Evolutionary conservation across 2,329 filamentous ascomycete species (phyloP).

Genomic region (Simplicillium aogashimaense): DNA sequence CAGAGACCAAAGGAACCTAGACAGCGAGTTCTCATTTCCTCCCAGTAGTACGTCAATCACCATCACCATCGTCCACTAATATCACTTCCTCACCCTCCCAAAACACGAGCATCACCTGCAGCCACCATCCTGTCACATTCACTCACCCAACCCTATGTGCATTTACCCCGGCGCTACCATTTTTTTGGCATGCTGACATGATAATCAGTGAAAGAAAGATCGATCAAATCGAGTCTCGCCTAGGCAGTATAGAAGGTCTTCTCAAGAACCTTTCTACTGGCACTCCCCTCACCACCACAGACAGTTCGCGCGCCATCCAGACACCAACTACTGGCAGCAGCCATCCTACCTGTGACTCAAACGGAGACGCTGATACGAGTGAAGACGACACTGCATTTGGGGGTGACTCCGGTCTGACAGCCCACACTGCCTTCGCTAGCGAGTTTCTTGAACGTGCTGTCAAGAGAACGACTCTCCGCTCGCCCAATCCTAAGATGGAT

Average conservation of each 20-base stretch:
- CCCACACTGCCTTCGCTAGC: slow-evolving; percentile 42
- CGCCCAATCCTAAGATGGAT: slow-evolving; percentile 39
- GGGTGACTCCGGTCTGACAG: slow-evolving; percentile 37
- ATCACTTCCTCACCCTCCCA: not conserved
- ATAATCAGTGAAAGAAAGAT: slow-evolving; percentile 40
- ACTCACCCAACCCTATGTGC: too few species aligned
- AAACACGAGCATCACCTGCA: not conserved
- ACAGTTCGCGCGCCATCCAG: slow-evolving; percentile 9
- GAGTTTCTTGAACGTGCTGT: slow-evolving; percentile 46
- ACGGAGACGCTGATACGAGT: slow-evolving; percentile 24
- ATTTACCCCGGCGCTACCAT: too few species aligned
- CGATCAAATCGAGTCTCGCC: slow-evolving; percentile 33
- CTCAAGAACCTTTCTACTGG: slow-evolving; percentile 24
- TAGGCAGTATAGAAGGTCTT: slow-evolving; percentile 33
- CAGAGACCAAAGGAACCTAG: slow-evolving; percentile 45
- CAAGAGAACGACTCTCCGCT: slow-evolving; percentile 32
- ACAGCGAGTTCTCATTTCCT: slow-evolving; percentile 48
- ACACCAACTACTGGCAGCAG: slow-evolving; percentile 16
- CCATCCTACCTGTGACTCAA: slow-evolving; percentile 17
- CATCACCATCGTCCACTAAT: not conserved
- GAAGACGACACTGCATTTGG: slow-evolving; percentile 29
- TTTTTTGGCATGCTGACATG: too few species aligned
- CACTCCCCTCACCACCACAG: slow-evolving; percentile 13
- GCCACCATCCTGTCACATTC: too few species aligned
- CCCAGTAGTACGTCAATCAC: slow-evolving; percentile 42